A percentile compares a stretch with the other conserved stretches of the same genome.
Evolutionary conservation across 2,329 filamentous ascomycete species (phyloP).

Genomic region (Incumbomyces delicatus): DNA sequence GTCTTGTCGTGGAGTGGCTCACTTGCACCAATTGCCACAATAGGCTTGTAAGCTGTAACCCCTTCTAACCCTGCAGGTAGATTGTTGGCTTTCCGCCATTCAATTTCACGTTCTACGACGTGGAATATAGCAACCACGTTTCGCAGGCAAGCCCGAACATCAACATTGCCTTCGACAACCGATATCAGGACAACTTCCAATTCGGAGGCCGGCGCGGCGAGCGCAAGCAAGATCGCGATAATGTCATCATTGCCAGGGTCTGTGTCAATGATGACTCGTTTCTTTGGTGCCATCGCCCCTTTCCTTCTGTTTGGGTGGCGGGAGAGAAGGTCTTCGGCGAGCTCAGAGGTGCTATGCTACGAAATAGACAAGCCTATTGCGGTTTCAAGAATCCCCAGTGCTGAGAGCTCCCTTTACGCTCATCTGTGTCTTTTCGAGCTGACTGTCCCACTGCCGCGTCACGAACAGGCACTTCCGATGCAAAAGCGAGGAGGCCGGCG

Average conservation of each 20-base stretch:
- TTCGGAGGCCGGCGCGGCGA: slow-evolving; percentile 72
- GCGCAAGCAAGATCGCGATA: slow-evolving; percentile 74
- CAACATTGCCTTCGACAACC: slow-evolving; percentile 87
- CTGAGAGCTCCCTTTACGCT: no score
- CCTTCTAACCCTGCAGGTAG: slow-evolving; percentile 61
- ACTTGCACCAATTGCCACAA: slow-evolving; percentile 78
- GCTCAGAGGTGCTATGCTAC: no score
- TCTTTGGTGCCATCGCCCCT: slow-evolving; percentile 52
- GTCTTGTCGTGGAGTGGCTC: slow-evolving; percentile 76
- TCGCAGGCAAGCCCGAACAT: slow-evolving; percentile 75
- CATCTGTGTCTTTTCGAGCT: no score
- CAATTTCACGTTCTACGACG: slow-evolving; percentile 77
- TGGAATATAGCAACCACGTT: slow-evolving; percentile 89
- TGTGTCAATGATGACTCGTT: slow-evolving; percentile 87
- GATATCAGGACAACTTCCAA: slow-evolving; percentile 78
- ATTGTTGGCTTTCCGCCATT: slow-evolving; percentile 66
- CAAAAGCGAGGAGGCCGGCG: background rate
- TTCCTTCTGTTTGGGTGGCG: background rate
- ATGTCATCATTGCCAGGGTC: slow-evolving; percentile 94
- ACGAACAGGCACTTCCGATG: no score
- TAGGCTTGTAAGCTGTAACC: slow-evolving; percentile 62
- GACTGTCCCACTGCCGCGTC: no score
- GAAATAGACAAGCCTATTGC: no score
- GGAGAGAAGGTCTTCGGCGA: background rate
- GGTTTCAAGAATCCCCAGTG: no score